phyloP scores from a whole-genome alignment of 2,329 filamentous ascomycete genomes.

The Colletotrichum camelliae region DNA sequence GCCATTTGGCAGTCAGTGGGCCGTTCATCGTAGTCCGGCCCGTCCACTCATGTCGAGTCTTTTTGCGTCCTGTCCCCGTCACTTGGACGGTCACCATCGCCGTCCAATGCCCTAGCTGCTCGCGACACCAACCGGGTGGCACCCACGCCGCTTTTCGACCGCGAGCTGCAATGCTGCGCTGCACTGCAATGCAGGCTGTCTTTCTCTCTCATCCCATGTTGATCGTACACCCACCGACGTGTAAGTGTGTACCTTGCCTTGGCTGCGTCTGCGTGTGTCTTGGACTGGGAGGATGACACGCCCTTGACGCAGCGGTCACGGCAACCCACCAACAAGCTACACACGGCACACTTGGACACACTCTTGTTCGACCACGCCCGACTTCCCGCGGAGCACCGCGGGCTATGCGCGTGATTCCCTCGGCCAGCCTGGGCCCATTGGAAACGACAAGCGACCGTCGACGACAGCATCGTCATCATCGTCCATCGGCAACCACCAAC shows the following conservation, averaged over 20 bases:
- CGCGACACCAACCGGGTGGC: slow-evolving; percentile 14
- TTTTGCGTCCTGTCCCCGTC: background rate
- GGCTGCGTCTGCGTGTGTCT: background rate
- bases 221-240: slow-evolving; percentile 1
- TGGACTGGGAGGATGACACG: slow-evolving; percentile 17
- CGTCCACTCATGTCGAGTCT: background rate
- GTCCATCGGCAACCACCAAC: background rate
- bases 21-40: background rate
- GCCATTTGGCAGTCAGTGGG: background rate
- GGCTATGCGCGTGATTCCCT: background rate
- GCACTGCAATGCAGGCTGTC: slow-evolving; percentile 4
- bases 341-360: background rate
- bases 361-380: background rate
- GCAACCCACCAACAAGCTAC: background rate
- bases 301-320: slow-evolving; percentile 12
- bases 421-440: background rate
- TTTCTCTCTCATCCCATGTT: background rate
- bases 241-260: background rate
- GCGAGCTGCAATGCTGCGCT: background rate
- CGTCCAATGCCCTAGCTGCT: background rate
- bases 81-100: background rate
- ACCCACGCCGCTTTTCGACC: slow-evolving; percentile 12
- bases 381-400: background rate
- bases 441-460: background rate
- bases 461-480: background rate